Conservation (phyloP, 192 early-diverging fungal species). For the Chytriomyces sp. region DNA sequence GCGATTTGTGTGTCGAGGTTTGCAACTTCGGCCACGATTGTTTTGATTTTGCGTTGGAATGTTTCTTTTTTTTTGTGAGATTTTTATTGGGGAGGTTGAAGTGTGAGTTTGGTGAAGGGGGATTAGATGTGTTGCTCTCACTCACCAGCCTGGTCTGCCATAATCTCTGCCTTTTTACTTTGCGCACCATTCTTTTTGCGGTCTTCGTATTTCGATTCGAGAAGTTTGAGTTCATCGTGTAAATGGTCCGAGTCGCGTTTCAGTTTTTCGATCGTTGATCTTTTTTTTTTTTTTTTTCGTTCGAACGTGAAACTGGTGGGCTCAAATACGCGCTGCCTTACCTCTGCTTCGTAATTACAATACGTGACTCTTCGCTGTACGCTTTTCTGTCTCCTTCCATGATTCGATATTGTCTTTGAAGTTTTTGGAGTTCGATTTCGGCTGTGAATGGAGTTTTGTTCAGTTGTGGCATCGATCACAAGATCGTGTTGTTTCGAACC, state of each 20-base stretch:
- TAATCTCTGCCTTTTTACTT: conserved; percentile 54
- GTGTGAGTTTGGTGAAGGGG: neutral
- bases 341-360: conserved; percentile 63
- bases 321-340: conserved; percentile 29
- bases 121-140: neutral
- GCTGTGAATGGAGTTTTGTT: conserved; percentile 32
- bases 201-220: conserved; percentile 58
- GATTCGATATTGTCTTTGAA: conserved; percentile 62
- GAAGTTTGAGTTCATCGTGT: conserved; percentile 53
- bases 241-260: conserved; percentile 57
- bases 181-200: conserved; percentile 49
- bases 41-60: conserved; percentile 48
- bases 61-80: conserved; percentile 34
- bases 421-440: conserved; percentile 61
- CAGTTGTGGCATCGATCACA: neutral
- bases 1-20: conserved; percentile 47
- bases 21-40: conserved; percentile 45
- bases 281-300: conserved; percentile 22
- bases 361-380: conserved; percentile 61
- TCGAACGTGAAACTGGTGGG: neutral
- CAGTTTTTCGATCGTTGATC: conserved; percentile 58
- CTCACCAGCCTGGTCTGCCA: conserved; percentile 61
- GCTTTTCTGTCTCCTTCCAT: conserved; percentile 67
- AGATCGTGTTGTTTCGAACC: conserved; percentile 32
- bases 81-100: neutral